Base-by-base conservation (phyloP, 129 eudicot genomes). In the Sambucus nigra region DNA sequence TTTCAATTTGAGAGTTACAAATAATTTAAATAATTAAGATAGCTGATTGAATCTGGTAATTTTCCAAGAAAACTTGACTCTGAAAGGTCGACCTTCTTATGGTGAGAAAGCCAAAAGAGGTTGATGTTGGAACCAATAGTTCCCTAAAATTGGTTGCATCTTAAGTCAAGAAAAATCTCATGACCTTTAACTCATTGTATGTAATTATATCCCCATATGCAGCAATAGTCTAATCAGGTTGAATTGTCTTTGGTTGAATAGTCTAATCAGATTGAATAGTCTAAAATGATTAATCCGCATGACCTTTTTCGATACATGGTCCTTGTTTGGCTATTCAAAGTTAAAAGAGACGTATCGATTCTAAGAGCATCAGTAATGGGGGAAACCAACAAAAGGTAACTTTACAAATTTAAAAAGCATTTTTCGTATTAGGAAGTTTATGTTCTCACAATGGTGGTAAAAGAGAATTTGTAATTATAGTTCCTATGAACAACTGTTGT, bases 121-220 rank as follows among this genome's bases (percentile, higher is more conserved):
- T 7, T 42, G n/a, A 7, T 42, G 48, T 15, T 15, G 19, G 48
- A 15, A 42, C 5, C 19, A 7, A 42, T 42, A 3, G 46, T 13
- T 7, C 46, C 48, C n/a, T 4, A 1, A 42, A 42, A 20, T 16
- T 42, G 48, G 21, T 20, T 53, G 47, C 61, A 52, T 11, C 61
- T 64, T 3, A 64, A 51, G 32, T 64, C 61, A 16, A 64, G 55
- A 2, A 54, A 61, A 15, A 52, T 63, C n/a, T 51, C 59, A 12
- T 51, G 26, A 13, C 68, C 51, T 11, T 54, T 42, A 20, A 10
- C 12, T 33, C 24, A 24, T 63, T 20, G 47, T 60, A 63, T n/a
- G 14, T n/a, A 24, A 63, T 41, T 18, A 59, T 60, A 16, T 51
- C 68, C 68, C 68, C n/a, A 63, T 18, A 17, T 7, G 39, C 68